Evolutionary conservation across 352 stramenopile genomes (phyloP).

Genomic region (Phytophthora pinifolia): DNA sequence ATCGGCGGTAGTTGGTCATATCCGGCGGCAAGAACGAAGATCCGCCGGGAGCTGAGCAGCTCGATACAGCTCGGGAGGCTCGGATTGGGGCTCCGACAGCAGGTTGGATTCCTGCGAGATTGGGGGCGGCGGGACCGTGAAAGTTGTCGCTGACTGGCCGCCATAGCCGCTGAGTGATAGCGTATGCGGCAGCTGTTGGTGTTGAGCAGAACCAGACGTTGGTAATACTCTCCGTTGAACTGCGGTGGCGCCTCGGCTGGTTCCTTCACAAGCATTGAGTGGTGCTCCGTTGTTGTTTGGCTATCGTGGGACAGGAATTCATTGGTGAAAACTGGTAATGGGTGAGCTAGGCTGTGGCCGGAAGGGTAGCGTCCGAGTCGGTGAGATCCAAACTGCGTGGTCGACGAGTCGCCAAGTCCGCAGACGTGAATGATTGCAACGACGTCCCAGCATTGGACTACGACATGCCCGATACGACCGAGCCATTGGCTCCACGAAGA

Average conservation of each 20-base stretch:
- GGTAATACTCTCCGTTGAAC: slow-evolving; percentile 76
- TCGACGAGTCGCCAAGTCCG: slow-evolving; percentile 39
- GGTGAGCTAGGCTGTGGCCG: slow-evolving; percentile 26
- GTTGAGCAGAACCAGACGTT: slow-evolving; percentile 55
- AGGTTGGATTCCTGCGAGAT: slow-evolving; percentile 29
- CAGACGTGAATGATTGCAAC: slow-evolving; percentile 50
- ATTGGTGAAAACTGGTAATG: slow-evolving; percentile 34
- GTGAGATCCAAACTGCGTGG: slow-evolving; percentile 25
- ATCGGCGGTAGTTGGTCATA: slow-evolving; percentile 19
- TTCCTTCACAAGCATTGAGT: slow-evolving; percentile 28
- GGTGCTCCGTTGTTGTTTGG: slow-evolving; percentile 17
- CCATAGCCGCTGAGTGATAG: slow-evolving; percentile 50
- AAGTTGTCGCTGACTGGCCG: slow-evolving; percentile 6
- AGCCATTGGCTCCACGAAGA: slow-evolving; percentile 20
- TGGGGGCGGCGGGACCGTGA: slow-evolving; percentile 18
- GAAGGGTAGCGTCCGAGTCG: slow-evolving; percentile 34
- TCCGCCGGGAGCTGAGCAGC: slow-evolving; percentile 13
- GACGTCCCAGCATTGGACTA: slow-evolving; percentile 45
- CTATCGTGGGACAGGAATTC: slow-evolving; percentile 7
- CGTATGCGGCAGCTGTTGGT: slow-evolving; percentile 48
- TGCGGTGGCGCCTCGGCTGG: slow-evolving; percentile 14
- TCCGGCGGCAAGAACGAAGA: slow-evolving; percentile 18
- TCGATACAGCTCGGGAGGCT: slow-evolving; percentile 20
- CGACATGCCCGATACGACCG: slow-evolving; percentile 34
- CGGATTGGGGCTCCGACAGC: slow-evolving; percentile 24